Evolutionary conservation across 768 basidiomycete genomes (phyloP).

Genomic region (Baorangia bicolor): DNA sequence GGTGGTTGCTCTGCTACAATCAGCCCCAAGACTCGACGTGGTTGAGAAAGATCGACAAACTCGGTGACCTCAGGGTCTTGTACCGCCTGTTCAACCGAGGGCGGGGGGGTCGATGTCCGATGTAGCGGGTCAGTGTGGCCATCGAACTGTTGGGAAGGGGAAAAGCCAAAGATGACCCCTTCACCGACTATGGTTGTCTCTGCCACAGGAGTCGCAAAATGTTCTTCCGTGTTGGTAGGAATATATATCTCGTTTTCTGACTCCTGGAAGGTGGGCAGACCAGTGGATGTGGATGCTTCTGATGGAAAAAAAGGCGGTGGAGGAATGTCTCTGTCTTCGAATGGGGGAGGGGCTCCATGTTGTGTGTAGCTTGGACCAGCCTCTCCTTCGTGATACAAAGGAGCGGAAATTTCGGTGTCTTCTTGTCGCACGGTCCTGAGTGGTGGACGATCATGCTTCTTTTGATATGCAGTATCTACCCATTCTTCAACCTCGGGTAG

Average conservation of each 20-base stretch:
- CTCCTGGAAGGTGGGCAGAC: constrained; percentile 74
- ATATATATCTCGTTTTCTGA: constrained; percentile 77
- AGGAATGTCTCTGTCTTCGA: constrained; percentile 80
- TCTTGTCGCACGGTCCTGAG: constrained; percentile 66
- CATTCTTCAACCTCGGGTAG: constrained; percentile 74
- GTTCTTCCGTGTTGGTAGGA: constrained; percentile 41
- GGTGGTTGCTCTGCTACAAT: constrained; percentile 59
- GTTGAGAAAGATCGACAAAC: constrained; percentile 56
- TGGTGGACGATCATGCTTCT: constrained; percentile 86
- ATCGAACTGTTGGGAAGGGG: constrained; percentile 71
- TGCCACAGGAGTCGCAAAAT: constrained; percentile 34
- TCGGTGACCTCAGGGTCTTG: constrained; percentile 68
- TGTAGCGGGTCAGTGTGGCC: constrained; percentile 72
- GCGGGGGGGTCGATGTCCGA: constrained; percentile 67
- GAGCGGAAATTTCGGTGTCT: constrained; percentile 58
- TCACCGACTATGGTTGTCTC: constrained; percentile 58
- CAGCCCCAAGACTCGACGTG: constrained; percentile 58
- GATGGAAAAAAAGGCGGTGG: constrained; percentile 61
- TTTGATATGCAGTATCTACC: constrained; percentile 74
- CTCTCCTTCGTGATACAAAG: constrained; percentile 66
- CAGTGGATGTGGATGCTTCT: constrained; percentile 57
- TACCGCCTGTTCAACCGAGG: constrained; percentile 72
- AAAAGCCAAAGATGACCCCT: constrained; percentile 76
- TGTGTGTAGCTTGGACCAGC: constrained; percentile 75
- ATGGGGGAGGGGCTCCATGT: constrained; percentile 72